phyloP scores from a whole-genome alignment of 2,329 filamentous ascomycete genomes.

The Ophiobolus disseminans region DNA sequence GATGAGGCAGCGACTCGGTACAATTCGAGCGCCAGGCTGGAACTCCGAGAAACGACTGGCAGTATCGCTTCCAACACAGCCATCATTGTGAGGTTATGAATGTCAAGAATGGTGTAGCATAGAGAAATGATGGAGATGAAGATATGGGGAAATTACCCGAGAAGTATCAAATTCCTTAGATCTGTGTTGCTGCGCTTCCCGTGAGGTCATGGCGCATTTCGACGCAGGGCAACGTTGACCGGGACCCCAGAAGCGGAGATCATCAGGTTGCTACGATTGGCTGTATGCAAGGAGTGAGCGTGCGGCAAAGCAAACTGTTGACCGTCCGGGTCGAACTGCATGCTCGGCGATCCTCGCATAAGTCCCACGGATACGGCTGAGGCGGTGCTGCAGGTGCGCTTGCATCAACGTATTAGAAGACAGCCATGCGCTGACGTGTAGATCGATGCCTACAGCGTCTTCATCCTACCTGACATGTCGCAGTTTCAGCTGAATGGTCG shows the following conservation, averaged over 20 bases:
- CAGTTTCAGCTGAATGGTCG: not conserved
- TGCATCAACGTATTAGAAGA: not conserved
- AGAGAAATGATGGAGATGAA: constrained; percentile 11
- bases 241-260: constrained; percentile 27
- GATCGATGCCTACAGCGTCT: not conserved
- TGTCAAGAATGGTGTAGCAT: constrained; percentile 1
- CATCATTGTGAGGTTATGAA: constrained; percentile 28
- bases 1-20: constrained; percentile 40
- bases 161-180: constrained; percentile 23
- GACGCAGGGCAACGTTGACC: constrained; percentile 37
- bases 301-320: constrained; percentile 22
- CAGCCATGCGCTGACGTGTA: not conserved
- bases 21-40: constrained; percentile 42
- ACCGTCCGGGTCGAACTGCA: constrained; percentile 20
- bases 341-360: constrained; percentile 18
- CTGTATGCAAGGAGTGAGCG: constrained; percentile 8
- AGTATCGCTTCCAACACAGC: constrained; percentile 46
- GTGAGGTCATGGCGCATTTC: constrained; percentile 36
- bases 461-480: not conserved
- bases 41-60: constrained; percentile 42
- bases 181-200: constrained; percentile 24
- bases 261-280: constrained; percentile 30
- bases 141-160: constrained; percentile 13
- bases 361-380: constrained; percentile 9
- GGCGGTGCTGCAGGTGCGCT: constrained; percentile 14